Percentiles rank a stretch among this genome's conserved stretches.
Evolutionary conservation across 495 filamentous ascomycete genomes (phyloP).

Genomic region (Neurospora sp.): DNA sequence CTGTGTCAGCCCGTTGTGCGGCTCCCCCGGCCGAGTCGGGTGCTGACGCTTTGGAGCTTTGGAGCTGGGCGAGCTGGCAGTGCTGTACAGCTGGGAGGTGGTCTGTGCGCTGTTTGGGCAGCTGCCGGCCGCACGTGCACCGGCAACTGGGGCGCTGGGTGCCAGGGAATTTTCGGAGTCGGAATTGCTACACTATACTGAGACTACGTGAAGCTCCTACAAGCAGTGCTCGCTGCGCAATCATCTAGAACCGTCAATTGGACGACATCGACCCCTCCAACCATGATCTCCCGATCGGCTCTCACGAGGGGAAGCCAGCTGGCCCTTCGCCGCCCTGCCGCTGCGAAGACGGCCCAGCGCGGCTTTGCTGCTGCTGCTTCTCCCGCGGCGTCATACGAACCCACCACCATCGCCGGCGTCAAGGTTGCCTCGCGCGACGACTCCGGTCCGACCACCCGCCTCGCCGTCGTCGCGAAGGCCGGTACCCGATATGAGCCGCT

Average conservation of each 20-base stretch:
- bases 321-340: slow-evolving; percentile 58
- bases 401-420: slow-evolving; percentile 71
- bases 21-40: background rate
- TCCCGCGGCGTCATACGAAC: slow-evolving; percentile 71
- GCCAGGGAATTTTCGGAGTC: slow-evolving; percentile 31
- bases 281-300: slow-evolving; percentile 79
- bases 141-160: background rate
- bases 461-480: slow-evolving; percentile 85
- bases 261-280: slow-evolving; percentile 41
- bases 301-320: slow-evolving; percentile 68
- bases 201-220: slow-evolving; percentile 7
- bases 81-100: background rate
- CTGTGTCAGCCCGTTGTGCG: background rate
- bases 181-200: background rate
- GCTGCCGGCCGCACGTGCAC: background rate
- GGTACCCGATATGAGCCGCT: slow-evolving; percentile 83
- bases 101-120: background rate
- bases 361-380: slow-evolving; percentile 74
- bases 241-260: slow-evolving; percentile 33
- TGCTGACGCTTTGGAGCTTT: background rate
- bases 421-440: slow-evolving; percentile 87
- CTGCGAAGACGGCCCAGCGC: slow-evolving; percentile 45
- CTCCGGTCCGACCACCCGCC: slow-evolving; percentile 73
- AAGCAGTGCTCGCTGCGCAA: slow-evolving; percentile 22
- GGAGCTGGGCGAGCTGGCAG: background rate